Base-by-base conservation (phyloP, 306 rosid species). In the Cotoneaster glaucophyllus region DNA sequence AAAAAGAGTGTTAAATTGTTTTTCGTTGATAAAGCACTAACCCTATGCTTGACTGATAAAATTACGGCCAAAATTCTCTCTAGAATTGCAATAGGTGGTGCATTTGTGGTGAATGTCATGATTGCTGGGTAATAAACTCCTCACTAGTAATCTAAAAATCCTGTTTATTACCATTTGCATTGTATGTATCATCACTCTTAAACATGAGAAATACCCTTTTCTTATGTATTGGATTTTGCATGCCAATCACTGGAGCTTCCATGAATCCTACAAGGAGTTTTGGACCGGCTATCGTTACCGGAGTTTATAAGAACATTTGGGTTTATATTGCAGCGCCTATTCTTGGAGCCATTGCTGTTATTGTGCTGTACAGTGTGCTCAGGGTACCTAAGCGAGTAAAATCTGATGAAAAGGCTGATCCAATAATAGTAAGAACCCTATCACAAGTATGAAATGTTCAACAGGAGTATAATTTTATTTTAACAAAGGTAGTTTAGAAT, bases 201-300 rank as follows among this genome's bases (percentile, higher is more conserved):
- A 17, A 48, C 21, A 48, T 48, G 44, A 22, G 3, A 24, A 11
- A n/a, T 8, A 6, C 32, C 26, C 13, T 48, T 11, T 64, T 31
- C 18, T 24, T 21, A 50, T 22, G 75, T 37, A 61, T 10, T 61
- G 57, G 78, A 74, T 54, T 76, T 8, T 69, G 80, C 85, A 84
- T 86, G 82, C 86, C 88, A 11, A 80, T 81, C 64, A 86, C 81
- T 28, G 85, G 85, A 74, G 89, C 88, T 58, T 84, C 85, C 8
- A 79, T 84, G 96, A 87, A 86, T 64, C 88, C 89, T 29, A 88
- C 86, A 19, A 84, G 92, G 88, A 90, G 89, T 84, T 69, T 81
- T 10, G 92, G 86, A 63, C 89, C 84, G 29, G 89, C 87, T 11
- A 44, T 82, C 3, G 82, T 65, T 57, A 67, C 76, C 28, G 75